Base-by-base conservation (phyloP, 345 rosid genomes). In the Carallia brachiata region DNA sequence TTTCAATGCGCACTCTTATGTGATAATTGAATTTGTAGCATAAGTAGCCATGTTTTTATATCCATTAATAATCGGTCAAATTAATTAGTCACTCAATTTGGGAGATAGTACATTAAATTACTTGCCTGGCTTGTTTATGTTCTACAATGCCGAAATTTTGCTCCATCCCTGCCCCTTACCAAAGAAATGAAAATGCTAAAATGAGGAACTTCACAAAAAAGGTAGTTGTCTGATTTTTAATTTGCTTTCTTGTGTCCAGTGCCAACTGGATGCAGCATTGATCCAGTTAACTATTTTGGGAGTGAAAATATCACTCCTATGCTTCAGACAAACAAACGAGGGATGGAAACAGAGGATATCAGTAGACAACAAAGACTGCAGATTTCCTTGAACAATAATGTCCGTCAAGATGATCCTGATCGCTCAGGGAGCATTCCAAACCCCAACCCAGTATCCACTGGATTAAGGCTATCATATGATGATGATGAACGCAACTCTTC, bases 401-500 rank as follows among this genome's bases (percentile, higher is more conserved):
- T 75, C 30, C 74, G 80, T 77, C 85, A 80, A 73, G 90, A 90
- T 67, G 90, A 87, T 68, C 86, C 75, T 32, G 89, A 82, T 16
- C 79, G 76, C 61, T 67, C 89, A 10, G 80, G 81, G 16, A 79
- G 83, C 75, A 79, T 82, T 66, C 85, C 81, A 17, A 85, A 82
- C 62, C 87, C 85, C 37, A 87, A 86, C 73, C 66, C 84, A 23
- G 90, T 92, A 27, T 90, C 96, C 55, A 92, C 98, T 59, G 98
- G 98, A 55, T 77, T 92, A 74, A 85, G 92, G 75, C 82, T 92
- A 17, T 91, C 97, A 5, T 83, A 82, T 71, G 93, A 91, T 55
- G 91, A 89, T 36, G 95, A 91, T 76, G 94, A 92, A 56, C 92
- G 71, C 19, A 88, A 88, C 77, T 92, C 98, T 27, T 82, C 94